phyloP scores from a whole-genome alignment of 768 basidiomycete species.

The Calvatia gigantea region DNA sequence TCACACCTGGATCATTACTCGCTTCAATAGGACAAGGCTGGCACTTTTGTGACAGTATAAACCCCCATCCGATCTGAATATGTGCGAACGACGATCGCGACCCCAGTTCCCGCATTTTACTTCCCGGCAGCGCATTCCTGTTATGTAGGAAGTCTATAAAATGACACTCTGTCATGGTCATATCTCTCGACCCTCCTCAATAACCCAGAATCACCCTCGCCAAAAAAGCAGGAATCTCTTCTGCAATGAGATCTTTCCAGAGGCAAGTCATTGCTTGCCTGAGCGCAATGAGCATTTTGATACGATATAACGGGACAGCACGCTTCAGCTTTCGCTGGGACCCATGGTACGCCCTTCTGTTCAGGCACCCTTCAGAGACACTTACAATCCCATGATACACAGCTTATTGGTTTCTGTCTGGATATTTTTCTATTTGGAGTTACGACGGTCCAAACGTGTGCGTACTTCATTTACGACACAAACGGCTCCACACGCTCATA shows the following conservation, averaged over 20 bases:
- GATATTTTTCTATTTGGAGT: conserved; percentile 5
- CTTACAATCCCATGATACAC: neutral
- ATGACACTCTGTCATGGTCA: neutral
- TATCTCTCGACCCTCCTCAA: neutral
- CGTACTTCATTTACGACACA: neutral
- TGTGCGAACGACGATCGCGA: no score
- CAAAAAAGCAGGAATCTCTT: neutral
- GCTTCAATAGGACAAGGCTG: no score
- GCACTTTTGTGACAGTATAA: no score
- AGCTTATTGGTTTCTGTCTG: conserved; percentile 9
- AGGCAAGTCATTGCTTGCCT: neutral
- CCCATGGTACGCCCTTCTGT: neutral
- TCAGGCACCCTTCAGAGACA: neutral
- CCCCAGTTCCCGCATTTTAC: no score
- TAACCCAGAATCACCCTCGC: neutral
- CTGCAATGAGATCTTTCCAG: conserved; percentile 2
- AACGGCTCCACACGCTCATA: neutral
- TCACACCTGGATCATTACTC: no score
- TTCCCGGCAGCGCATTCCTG: no score
- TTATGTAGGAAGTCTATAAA: neutral
- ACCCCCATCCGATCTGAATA: no score
- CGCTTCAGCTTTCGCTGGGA: neutral
- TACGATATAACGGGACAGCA: neutral
- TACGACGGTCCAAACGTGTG: conserved; percentile 7
- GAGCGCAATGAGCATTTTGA: neutral